A percentile compares a stretch with the other conserved stretches of the same genome.
Conservation (phyloP, 1,139 yeast genomes). For the Sugiyamaella pinicola region DNA sequence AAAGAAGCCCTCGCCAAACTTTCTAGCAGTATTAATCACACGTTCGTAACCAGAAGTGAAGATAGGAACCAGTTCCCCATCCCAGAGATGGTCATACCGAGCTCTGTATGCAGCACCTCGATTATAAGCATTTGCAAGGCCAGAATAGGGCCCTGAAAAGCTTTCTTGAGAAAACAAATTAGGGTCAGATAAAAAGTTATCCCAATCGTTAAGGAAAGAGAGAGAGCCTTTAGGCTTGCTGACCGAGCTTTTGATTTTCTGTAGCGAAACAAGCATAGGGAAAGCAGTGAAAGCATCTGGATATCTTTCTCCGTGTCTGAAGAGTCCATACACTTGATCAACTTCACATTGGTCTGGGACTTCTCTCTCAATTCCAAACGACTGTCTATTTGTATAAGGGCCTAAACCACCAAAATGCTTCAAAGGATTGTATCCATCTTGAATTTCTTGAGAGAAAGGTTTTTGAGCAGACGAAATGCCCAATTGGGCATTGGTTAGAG, state of each 20-base stretch:
- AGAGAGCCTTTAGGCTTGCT: constrained; percentile 41
- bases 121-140: constrained; percentile 38
- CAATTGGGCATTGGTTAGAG: constrained; percentile 18
- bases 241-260: constrained; percentile 26
- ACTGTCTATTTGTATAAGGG: constrained; percentile 48
- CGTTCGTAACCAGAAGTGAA: constrained; percentile 47
- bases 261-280: constrained; percentile 26
- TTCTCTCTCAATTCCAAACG: constrained; percentile 48
- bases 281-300: constrained; percentile 44
- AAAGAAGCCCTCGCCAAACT: constrained; percentile 48
- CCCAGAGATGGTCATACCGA: constrained; percentile 45
- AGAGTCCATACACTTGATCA: constrained; percentile 64
- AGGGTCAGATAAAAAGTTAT: constrained; percentile 38
- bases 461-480: constrained; percentile 17
- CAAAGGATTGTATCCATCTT: constrained; percentile 40
- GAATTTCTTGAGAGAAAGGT: constrained; percentile 38
- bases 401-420: constrained; percentile 49
- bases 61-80: constrained; percentile 42
- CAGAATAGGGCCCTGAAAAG: constrained; percentile 43
- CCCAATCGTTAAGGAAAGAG: constrained; percentile 45
- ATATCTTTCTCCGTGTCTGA: constrained; percentile 77
- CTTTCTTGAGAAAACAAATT: constrained; percentile 38
- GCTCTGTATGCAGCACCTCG: constrained; percentile 42
- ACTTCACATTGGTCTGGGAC: constrained; percentile 56
- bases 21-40: constrained; percentile 45